Conservation (phyloP, 2,329 filamentous ascomycete species). For the Colletotrichum lini region DNA sequence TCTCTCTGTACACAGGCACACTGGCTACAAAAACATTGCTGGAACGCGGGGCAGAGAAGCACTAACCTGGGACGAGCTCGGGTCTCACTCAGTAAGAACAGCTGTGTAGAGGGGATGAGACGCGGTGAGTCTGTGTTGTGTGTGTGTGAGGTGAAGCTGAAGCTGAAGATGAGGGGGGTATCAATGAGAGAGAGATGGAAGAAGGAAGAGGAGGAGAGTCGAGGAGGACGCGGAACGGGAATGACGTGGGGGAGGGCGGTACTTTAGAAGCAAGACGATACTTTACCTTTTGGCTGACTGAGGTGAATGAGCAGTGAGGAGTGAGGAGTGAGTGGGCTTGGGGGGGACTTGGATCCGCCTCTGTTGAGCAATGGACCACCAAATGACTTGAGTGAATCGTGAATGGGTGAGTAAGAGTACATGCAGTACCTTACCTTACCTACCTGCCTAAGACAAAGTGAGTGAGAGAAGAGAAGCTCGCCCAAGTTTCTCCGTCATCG, state of each 20-base stretch:
- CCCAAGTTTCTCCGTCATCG: slow-evolving; percentile 32
- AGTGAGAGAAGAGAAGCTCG: not conserved
- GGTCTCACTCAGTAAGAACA: slow-evolving; percentile 25
- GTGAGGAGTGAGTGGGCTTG: not conserved
- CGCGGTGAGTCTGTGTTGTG: not conserved
- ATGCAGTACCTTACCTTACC: no score
- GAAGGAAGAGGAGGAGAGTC: not conserved
- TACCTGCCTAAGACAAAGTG: no score
- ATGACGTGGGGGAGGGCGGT: slow-evolving; percentile 8
- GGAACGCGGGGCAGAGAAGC: slow-evolving; percentile 16
- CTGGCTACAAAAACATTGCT: not conserved
- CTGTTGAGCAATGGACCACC: not conserved
- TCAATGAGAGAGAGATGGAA: not conserved
- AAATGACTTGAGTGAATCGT: not conserved
- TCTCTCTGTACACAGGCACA: not conserved
- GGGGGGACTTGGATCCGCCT: not conserved
- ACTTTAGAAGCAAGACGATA: slow-evolving; percentile 15
- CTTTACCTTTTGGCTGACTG: slow-evolving; percentile 5
- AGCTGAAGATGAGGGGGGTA: not conserved
- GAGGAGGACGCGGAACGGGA: not conserved
- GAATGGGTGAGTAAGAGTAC: no score
- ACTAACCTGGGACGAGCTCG: slow-evolving; percentile 30
- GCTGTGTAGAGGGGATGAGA: not conserved
- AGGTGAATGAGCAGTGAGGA: not conserved
- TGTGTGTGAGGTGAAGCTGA: not conserved